Conservation (phyloP, 495 filamentous ascomycete species). For the Talaromyces ruber region DNA sequence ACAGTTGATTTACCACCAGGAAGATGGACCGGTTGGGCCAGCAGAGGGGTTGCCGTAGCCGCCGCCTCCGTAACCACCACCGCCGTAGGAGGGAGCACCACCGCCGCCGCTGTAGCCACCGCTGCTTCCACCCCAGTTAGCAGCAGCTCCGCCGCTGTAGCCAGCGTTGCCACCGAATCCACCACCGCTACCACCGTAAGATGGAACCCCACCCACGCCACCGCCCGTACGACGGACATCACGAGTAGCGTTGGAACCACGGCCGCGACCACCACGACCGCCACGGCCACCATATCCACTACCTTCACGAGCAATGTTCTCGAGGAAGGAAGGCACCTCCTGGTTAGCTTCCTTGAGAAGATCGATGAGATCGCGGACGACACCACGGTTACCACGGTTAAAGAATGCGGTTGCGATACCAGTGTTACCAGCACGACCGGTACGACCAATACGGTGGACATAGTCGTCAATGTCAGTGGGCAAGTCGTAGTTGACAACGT, state of each 20-base stretch:
- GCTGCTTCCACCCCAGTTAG: conserved; percentile 12
- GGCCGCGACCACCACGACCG: conserved; percentile 62
- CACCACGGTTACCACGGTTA: conserved; percentile 97
- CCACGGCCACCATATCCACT: conserved; percentile 69
- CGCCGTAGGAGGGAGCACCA: conserved; percentile 37
- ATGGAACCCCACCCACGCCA: conserved; percentile 28
- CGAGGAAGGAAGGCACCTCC: conserved; percentile 86
- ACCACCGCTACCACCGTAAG: conserved; percentile 41
- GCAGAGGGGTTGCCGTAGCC: conserved; percentile 73
- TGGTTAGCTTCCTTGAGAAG: conserved; percentile 97
- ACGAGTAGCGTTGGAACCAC: conserved; percentile 60
- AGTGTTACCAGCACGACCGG: conserved; percentile 97
- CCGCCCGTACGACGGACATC: conserved; percentile 69
- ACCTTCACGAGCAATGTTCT: conserved; percentile 92
- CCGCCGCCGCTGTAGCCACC: conserved; percentile 38
- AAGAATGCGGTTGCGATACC: conserved; percentile 98
- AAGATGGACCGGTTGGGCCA: conserved; percentile 70
- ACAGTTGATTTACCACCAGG: conserved; percentile 82
- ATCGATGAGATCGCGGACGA: conserved; percentile 90
- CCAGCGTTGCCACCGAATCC: conserved; percentile 35
- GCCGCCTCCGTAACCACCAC: conserved; percentile 48
- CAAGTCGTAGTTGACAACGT: conserved; percentile 98
- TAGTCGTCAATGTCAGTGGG: conserved; percentile 99
- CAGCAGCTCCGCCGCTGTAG: conserved; percentile 22
- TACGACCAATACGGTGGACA: conserved; percentile 99